Percentiles rank a stretch among this genome's conserved stretches.
These are phyloP conservation scores for Aspergillus steynii DNA, from an alignment of 495 filamentous ascomycete genomes.

Conservation along the genomic window DNA sequence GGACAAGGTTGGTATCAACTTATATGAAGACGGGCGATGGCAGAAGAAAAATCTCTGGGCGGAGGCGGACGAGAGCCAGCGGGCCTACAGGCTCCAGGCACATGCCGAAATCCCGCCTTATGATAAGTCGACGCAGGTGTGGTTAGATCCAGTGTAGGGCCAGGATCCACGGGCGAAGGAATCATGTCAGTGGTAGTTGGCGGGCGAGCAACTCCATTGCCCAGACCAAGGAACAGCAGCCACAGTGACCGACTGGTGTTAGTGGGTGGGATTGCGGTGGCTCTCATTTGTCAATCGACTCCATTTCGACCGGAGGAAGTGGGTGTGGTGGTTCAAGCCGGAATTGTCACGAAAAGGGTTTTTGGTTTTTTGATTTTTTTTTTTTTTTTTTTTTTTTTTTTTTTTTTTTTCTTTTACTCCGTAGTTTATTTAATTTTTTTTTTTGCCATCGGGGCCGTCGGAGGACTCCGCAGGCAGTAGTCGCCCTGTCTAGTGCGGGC, in stretches of 20 bases:
- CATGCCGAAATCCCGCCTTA: slow-evolving; percentile 25
- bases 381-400: neutral
- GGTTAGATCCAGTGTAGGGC: slow-evolving; percentile 17
- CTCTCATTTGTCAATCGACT: neutral
- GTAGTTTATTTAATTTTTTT: neutral
- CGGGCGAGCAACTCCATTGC: slow-evolving; percentile 5
- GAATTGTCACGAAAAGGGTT: neutral
- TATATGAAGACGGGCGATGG: slow-evolving; percentile 22
- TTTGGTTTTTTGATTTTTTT: neutral
- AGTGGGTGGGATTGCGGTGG: neutral
- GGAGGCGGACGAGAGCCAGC: slow-evolving; percentile 19
- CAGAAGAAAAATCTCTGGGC: slow-evolving; percentile 24
- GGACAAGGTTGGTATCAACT: slow-evolving; percentile 20
- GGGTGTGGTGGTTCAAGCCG: neutral
- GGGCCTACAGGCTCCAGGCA: slow-evolving; percentile 17
- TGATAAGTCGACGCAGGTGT: slow-evolving; percentile 29
- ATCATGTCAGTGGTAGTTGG: slow-evolving; percentile 16
- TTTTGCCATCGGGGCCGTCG: slow-evolving; percentile 4
- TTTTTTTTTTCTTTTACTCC: slow-evolving; percentile 4
- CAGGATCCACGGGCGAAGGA: slow-evolving; percentile 18
- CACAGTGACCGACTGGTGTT: neutral
- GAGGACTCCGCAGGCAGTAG: neutral
- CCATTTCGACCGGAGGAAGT: neutral
- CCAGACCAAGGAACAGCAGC: slow-evolving; percentile 5
- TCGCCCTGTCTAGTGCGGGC: no score